phyloP scores from a whole-genome alignment of 352 stramenopile species.

The Phytopythium cucurbitacearum region DNA sequence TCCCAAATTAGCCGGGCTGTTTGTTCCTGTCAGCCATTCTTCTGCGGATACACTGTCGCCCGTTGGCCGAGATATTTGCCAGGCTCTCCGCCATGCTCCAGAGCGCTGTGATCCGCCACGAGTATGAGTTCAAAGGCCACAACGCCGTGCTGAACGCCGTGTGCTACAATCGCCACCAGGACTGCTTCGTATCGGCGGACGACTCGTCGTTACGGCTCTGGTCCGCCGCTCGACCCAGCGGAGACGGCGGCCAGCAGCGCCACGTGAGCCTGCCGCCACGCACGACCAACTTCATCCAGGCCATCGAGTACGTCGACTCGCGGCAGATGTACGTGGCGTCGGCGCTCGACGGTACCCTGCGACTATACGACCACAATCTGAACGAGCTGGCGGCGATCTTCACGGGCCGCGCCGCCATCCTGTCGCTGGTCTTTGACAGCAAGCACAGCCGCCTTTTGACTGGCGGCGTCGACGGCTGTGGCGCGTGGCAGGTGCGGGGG shows the following conservation, averaged over 20 bases:
- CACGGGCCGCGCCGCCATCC: slow-evolving; percentile 39
- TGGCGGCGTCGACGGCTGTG: slow-evolving; percentile 58
- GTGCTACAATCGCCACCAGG: slow-evolving; percentile 65
- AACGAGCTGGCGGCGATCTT: slow-evolving; percentile 56
- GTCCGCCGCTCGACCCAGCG: slow-evolving; percentile 11
- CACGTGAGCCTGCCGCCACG: slow-evolving; percentile 47
- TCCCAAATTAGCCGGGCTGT: no score
- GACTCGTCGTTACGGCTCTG: slow-evolving; percentile 46
- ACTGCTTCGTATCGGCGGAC: slow-evolving; percentile 63
- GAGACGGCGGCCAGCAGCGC: slow-evolving; percentile 24
- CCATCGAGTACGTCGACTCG: slow-evolving; percentile 51
- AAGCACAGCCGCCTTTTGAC: slow-evolving; percentile 48
- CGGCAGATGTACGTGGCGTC: slow-evolving; percentile 61
- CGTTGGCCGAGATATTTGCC: no score
- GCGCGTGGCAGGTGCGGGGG: slow-evolving; percentile 51
- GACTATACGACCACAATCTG: slow-evolving; percentile 50
- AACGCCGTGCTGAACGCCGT: slow-evolving; percentile 53
- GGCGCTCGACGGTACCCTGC: slow-evolving; percentile 56
- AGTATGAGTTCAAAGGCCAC: slow-evolving; percentile 51
- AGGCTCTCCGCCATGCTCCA: slow-evolving; percentile 34
- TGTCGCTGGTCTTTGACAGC: slow-evolving; percentile 51
- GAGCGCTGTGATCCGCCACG: slow-evolving; percentile 64
- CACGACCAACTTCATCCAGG: slow-evolving; percentile 56
- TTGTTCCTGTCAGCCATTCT: no score
- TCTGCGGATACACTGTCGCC: no score